Base-by-base conservation (phyloP, 2,329 filamentous ascomycete species). In the Fusarium piperis region DNA sequence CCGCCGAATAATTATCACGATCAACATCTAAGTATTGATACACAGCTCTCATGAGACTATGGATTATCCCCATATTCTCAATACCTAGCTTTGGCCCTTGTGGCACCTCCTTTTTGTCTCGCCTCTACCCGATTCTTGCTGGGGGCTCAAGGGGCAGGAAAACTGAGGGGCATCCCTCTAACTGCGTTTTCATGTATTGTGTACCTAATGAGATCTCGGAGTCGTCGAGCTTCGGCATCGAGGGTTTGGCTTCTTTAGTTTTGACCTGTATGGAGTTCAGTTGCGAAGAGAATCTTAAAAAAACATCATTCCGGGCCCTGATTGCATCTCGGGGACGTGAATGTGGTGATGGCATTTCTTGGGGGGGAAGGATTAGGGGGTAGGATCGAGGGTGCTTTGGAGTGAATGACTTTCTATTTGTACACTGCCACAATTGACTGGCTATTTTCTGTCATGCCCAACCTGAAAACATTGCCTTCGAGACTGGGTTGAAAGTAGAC, bases 121-220 rank as follows among this genome's bases (percentile, higher is more conserved):
- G 65, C 70, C 68, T 67, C 65, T 64, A 72, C 67, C 66, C 70
- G 70, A 74, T 72, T 70, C 67, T 65, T 68, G 68, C 53, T 62
- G 51, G 63, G 61, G 62, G 65, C 67, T 55, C 38, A 72, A 66
- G 67, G 63, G 74, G 65, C 62, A 71, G 65, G 60, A 76, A 72
- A 74, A 65, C 32, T 66, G 74, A 76, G 68, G 69, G 64, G 66
- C 55, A 67, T 66, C 64, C 58, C 68, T 71, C 60, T 46, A 61
- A 57, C 67, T 75, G 73, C 73, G 72, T 74, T 76, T 77, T 74
- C 71, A 73, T 77, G 77, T 79, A 79, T 71, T 60, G 77, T 80
- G 80, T 81, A 81, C 75, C 71, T 81, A 81, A 81, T 81, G 79
- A 81, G 75, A 76, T 78, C 72, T 74, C 71, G 74, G 75, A 77